phyloP scores from a whole-genome alignment of 768 basidiomycete genomes.

The Naematelia aurantialba region DNA sequence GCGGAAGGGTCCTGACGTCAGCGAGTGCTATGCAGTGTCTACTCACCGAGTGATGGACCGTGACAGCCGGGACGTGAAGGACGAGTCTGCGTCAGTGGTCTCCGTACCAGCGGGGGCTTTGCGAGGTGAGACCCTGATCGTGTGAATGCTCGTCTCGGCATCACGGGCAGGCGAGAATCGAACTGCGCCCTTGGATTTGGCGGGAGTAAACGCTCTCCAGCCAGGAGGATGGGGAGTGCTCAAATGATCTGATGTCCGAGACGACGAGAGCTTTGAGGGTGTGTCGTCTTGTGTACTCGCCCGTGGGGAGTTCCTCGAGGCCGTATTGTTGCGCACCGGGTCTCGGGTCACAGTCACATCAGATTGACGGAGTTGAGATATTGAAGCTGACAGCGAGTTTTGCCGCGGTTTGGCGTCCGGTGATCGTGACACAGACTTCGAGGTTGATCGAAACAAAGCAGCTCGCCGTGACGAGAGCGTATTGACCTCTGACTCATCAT shows the following conservation, averaged over 20 bases:
- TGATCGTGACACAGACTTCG: slow-evolving; percentile 12
- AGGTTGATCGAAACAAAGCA: slow-evolving; percentile 24
- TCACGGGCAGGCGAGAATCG: slow-evolving; percentile 23
- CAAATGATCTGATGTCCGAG: not conserved
- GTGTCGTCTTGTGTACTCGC: not conserved
- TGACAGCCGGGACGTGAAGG: slow-evolving; percentile 14
- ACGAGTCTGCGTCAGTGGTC: slow-evolving; percentile 10
- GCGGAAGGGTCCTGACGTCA: slow-evolving; percentile 3
- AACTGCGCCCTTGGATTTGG: slow-evolving; percentile 12
- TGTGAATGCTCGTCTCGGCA: slow-evolving; percentile 23
- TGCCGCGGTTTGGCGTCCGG: not conserved
- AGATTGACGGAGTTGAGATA: not conserved
- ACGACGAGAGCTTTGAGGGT: not conserved
- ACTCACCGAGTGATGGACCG: not conserved
- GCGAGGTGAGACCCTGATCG: slow-evolving; percentile 21
- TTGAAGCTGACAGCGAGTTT: not conserved
- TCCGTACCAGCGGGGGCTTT: slow-evolving; percentile 1
- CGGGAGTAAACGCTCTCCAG: slow-evolving; percentile 1
- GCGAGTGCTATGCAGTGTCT: not conserved
- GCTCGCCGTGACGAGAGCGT: slow-evolving; percentile 28
- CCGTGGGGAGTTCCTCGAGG: not conserved
- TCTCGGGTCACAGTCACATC: slow-evolving; percentile 3
- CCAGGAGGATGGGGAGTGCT: slow-evolving; percentile 5
- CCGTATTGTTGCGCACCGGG: slow-evolving; percentile 23
- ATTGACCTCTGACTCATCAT: slow-evolving; percentile 19